Base-by-base conservation (phyloP, 192 early-diverging fungal genomes). In the Backusella mclennaniae region DNA sequence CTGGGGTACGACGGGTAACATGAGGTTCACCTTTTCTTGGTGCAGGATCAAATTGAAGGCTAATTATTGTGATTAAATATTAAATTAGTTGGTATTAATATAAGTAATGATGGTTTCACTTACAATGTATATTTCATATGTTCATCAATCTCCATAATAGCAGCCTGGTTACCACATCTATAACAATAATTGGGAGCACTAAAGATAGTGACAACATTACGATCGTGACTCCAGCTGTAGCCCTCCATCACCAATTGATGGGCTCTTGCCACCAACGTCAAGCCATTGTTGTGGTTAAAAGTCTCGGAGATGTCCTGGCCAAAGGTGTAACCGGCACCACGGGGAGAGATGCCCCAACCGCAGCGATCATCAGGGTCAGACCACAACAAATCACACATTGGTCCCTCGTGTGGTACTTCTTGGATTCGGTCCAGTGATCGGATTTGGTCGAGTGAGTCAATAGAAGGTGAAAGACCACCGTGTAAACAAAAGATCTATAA, bases 91-190 rank as follows among this genome's bases (percentile, higher is more conserved):
- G 26, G 26, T 26, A 26, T 26, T 26, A 26, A 26, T 26, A 26
- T 26, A 26, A 26, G 26, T 26, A 26, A 26, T 23, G 53, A 17
- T 12, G 41, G 63, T 67, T 31, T n/a, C 7, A 84, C 89, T 83
- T 85, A 95, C 93, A 98, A 99, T 69, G 97, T 97, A 85, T 98
- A 98, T 90, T 98, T 98, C 87, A 99, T 87, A 84, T 98, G 92
- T 86, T 99, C 96, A 81, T 99, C 98, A 79, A 99, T 94, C 83
- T 99, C 98, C 98, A 99, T 98, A 81, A 99, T 99, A 35, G 98
- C 98, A 33, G 98, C 98, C 89, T 98, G 97, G 83, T 99, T 99
- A 67, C 98, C 98, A 80, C 98, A 99, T 56, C 98, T 92, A 90
- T 99, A 99, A 85, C 98, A 98, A 87, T 99, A 99, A 86, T 99